Evolutionary conservation across 2,329 filamentous ascomycete species (phyloP).

Genomic region (Fusarium sulawesiense): DNA sequence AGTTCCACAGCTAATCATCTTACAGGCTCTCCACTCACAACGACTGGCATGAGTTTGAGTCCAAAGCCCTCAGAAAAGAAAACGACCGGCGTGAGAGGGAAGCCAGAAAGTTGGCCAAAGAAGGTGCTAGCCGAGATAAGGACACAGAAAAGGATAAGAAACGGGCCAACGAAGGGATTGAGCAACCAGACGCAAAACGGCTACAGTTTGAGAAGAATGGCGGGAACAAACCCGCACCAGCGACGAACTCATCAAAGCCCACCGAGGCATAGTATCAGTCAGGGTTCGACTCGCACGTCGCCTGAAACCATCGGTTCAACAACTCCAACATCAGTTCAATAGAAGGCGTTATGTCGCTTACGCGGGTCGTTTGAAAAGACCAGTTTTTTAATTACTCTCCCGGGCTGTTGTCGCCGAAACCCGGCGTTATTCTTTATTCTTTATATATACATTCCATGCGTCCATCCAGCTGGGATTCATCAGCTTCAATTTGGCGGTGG

Average conservation of each 20-base stretch:
- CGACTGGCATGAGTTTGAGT: constrained; percentile 99
- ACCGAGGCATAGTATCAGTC: constrained; percentile 19
- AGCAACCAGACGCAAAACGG: constrained; percentile 52
- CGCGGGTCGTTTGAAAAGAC: constrained; percentile 9
- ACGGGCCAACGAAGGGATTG: constrained; percentile 49
- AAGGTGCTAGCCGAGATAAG: constrained; percentile 46
- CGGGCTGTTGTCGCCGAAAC: not conserved
- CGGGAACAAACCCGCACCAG: constrained; percentile 23
- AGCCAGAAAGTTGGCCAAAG: constrained; percentile 59
- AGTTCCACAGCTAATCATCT: constrained; percentile 47
- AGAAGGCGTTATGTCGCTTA: constrained; percentile 10
- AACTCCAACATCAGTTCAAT: not conserved
- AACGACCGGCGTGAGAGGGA: constrained; percentile 76
- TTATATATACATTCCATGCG: not conserved
- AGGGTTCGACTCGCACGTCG: not conserved
- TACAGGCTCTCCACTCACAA: constrained; percentile 79
- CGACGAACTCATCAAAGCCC: constrained; percentile 14
- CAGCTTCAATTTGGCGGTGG: constrained; percentile 2
- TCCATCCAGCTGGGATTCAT: constrained; percentile 2
- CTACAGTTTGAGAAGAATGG: constrained; percentile 47
- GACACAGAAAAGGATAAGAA: constrained; percentile 56
- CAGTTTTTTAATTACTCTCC: constrained; percentile 8
- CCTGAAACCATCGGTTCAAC: not conserved
- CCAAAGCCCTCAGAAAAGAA: constrained; percentile 91
- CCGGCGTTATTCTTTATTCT: constrained; percentile 20